Conservation (phyloP, 139 green algal genomes). For the Trebouxia sp. region DNA sequence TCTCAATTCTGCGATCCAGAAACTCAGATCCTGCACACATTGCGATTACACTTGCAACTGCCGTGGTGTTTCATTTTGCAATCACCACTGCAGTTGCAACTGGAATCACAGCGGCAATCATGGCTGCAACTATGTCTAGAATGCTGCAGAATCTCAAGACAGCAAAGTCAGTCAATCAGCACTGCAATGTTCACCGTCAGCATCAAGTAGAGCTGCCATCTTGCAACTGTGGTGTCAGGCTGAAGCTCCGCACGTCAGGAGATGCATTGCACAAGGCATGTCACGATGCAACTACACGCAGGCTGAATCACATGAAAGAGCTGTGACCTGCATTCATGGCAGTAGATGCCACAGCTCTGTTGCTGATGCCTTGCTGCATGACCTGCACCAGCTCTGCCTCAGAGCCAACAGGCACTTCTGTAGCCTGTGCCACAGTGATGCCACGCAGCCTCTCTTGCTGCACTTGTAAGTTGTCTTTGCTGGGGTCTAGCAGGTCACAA, state of each 20-base stretch:
- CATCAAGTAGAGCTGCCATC: too few species aligned
- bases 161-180: too few species aligned
- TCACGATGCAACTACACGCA: too few species aligned
- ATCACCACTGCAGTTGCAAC: neutral
- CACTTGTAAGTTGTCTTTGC: conserved; percentile 59
- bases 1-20: too few species aligned
- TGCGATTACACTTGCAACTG: too few species aligned
- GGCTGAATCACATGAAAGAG: neutral
- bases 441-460: conserved; percentile 33
- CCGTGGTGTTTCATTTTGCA: too few species aligned
- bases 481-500: conserved; percentile 65
- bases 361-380: conserved; percentile 52
- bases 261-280: too few species aligned
- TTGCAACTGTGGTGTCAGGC: too few species aligned
- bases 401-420: conserved; percentile 49
- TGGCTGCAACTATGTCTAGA: neutral
- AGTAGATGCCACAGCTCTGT: conserved; percentile 56
- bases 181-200: too few species aligned
- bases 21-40: too few species aligned
- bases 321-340: conserved; percentile 56
- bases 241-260: too few species aligned
- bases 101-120: neutral
- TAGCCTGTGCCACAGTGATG: conserved; percentile 44
- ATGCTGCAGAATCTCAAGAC: neutral
- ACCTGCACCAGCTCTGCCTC: conserved; percentile 62